Percentiles rank a stretch among this genome's conserved stretches.
Conservation (phyloP, 306 rosid species). For the Elaeagnus macrophylla region DNA sequence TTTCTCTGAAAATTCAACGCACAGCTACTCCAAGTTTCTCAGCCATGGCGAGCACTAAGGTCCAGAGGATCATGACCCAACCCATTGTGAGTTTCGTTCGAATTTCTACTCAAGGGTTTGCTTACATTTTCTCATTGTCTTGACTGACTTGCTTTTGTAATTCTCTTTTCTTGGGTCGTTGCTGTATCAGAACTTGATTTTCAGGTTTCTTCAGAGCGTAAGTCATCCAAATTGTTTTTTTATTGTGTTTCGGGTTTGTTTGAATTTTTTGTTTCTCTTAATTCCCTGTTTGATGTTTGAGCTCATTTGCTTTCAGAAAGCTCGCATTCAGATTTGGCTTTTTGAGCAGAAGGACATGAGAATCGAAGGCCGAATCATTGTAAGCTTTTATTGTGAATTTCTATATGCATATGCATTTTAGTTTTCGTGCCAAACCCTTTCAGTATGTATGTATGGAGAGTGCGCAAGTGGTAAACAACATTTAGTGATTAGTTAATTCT, state of each 20-base stretch:
- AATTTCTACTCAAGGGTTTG: too few relatives aligned
- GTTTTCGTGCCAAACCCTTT: too few relatives aligned
- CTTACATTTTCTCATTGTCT: too few relatives aligned
- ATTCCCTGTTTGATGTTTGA: neutral
- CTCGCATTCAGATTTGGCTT: constrained; percentile 84
- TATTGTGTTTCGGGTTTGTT: neutral
- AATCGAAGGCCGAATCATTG: constrained; percentile 81
- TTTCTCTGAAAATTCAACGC: neutral
- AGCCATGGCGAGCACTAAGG: constrained; percentile 92
- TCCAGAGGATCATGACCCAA: constrained; percentile 94
- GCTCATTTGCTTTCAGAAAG: constrained; percentile 40
- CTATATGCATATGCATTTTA: too few relatives aligned
- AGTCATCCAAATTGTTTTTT: constrained; percentile 14
- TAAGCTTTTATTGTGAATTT: constrained; percentile 19
- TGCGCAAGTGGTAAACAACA: too few relatives aligned
- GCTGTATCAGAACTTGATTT: constrained; percentile 62
- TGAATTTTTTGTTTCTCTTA: neutral
- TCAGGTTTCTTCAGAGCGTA: constrained; percentile 86
- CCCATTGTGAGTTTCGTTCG: constrained; percentile 46
- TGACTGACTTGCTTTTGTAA: too few relatives aligned
- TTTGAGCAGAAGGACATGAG: constrained; percentile 76
- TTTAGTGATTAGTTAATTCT: too few relatives aligned
- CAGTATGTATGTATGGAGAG: too few relatives aligned
- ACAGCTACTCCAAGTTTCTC: constrained; percentile 6
- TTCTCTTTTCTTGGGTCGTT: too few relatives aligned